phyloP scores from a whole-genome alignment of 495 filamentous ascomycete species.

The Penicillium waksmanii region DNA sequence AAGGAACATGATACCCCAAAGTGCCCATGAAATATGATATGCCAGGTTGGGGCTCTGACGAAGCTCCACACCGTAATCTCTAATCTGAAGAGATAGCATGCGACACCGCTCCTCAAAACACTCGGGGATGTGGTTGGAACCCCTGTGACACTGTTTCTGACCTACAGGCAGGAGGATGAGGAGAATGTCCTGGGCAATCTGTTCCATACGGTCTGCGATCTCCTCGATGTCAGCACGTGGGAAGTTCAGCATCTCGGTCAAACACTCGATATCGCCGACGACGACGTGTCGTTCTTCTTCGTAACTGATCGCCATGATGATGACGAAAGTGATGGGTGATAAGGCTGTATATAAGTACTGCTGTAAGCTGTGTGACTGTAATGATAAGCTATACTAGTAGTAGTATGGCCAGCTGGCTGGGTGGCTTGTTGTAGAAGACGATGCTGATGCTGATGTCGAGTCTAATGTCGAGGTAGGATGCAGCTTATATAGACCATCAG shows the following conservation, averaged over 20 bases:
- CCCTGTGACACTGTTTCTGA: not conserved
- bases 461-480: too few species aligned
- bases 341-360: not conserved
- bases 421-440: too few species aligned
- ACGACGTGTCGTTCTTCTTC: not conserved
- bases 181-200: not conserved
- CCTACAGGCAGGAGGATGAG: not conserved
- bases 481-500: too few species aligned
- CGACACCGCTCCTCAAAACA: not conserved
- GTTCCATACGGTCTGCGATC: not conserved
- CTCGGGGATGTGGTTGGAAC: not conserved
- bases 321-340: not conserved
- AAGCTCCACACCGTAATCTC: not conserved
- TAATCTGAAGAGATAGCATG: not conserved
- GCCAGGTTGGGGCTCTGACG: not conserved
- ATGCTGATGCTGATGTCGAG: too few species aligned
- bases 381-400: too few species aligned
- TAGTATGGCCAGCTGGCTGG: too few species aligned
- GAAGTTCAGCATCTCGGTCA: not conserved
- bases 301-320: not conserved
- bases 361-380: too few species aligned
- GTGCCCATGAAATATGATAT: not conserved
- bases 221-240: not conserved
- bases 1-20: not conserved
- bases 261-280: not conserved